Conservation (phyloP, 306 rosid genomes). For the Ziziphus jujuba region DNA sequence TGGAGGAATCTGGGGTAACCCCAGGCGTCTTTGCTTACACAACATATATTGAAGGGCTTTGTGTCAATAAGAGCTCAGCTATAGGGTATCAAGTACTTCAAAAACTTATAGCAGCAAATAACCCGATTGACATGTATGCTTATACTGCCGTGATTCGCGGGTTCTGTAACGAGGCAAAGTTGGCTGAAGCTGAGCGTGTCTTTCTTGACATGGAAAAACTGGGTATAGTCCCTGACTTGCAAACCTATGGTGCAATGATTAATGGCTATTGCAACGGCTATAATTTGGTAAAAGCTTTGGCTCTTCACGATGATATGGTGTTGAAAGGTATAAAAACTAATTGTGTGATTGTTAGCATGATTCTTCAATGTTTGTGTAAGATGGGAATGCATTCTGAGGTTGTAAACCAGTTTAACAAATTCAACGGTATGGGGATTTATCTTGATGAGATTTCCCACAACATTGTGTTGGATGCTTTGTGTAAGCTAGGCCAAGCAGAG, state of each 20-base stretch:
- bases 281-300: conserved; percentile 51
- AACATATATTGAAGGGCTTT: conserved; percentile 69
- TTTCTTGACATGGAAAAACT: conserved; percentile 57
- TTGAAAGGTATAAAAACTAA: conserved; percentile 64
- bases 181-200: conserved; percentile 55
- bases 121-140: conserved; percentile 50
- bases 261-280: conserved; percentile 64
- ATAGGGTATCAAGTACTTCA: conserved; percentile 58
- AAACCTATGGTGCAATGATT: conserved; percentile 54
- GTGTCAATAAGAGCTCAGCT: conserved; percentile 46
- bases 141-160: conserved; percentile 62
- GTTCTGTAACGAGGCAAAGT: conserved; percentile 65
- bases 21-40: conserved; percentile 51
- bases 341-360: conserved; percentile 53
- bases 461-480: conserved; percentile 59
- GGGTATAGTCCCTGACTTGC: conserved; percentile 61
- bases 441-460: conserved; percentile 68
- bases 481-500: conserved; percentile 60
- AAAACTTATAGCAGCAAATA: conserved; percentile 38
- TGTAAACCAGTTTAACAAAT: conserved; percentile 43
- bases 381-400: conserved; percentile 60
- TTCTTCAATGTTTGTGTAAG: conserved; percentile 67
- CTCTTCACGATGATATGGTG: conserved; percentile 53
- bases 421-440: conserved; percentile 49
- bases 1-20: conserved; percentile 55